phyloP scores from a whole-genome alignment of 805 yeast species.

The Schizosaccharomyces octosporus region DNA sequence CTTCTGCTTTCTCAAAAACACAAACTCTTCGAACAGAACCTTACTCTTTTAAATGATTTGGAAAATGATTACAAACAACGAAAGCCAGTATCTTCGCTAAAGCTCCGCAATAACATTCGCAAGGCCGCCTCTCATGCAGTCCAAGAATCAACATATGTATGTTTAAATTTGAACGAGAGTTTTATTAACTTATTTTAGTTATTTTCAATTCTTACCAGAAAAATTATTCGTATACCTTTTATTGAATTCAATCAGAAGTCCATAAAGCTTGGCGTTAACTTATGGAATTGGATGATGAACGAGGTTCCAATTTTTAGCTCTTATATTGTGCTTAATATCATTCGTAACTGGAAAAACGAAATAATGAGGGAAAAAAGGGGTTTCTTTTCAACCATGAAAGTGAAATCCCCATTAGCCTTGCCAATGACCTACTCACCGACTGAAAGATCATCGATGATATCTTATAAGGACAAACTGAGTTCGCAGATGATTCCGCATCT shows the following conservation, averaged over 20 bases:
- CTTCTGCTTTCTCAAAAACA: background rate
- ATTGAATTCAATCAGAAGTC: constrained; percentile 30
- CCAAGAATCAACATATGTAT: background rate
- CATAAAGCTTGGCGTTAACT: constrained; percentile 40
- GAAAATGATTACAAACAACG: background rate
- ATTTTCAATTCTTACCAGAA: background rate
- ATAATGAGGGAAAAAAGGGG: background rate
- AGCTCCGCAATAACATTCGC: constrained; percentile 13
- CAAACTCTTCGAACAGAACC: background rate
- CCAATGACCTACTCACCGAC: constrained; percentile 78
- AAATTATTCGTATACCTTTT: constrained; percentile 34
- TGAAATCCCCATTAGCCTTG: background rate
- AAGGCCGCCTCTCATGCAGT: constrained; percentile 5
- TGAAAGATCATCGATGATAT: constrained; percentile 32
- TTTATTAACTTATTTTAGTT: too few species aligned
- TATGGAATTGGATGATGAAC: constrained; percentile 59
- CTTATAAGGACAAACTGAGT: constrained; percentile 25
- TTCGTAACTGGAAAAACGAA: constrained; percentile 33
- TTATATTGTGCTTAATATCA: constrained; percentile 42
- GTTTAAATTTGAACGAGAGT: too few species aligned
- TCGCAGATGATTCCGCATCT: constrained; percentile 40
- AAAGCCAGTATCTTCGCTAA: constrained; percentile 10
- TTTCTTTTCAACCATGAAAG: background rate
- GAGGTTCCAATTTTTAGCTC: constrained; percentile 35
- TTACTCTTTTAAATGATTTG: background rate